A percentile compares a stretch with the other conserved stretches of the same genome.
Conservation (phyloP, 192 early-diverging fungal species). For the Coemansia sp. region DNA sequence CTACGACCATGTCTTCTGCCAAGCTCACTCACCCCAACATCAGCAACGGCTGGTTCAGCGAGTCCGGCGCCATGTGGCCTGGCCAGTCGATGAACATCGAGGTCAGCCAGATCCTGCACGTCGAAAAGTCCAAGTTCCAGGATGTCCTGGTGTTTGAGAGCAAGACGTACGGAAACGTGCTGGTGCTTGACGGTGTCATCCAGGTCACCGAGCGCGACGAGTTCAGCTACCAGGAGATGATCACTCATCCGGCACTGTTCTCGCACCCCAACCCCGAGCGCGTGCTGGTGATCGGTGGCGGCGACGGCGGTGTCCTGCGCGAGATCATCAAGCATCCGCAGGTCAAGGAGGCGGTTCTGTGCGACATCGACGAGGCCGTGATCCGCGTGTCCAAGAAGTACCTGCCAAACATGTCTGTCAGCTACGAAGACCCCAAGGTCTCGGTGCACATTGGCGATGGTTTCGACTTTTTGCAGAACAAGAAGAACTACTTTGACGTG, state of each 20-base stretch:
- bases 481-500: slow-evolving; percentile 87
- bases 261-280: slow-evolving; percentile 93
- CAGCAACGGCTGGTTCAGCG: slow-evolving; percentile 96
- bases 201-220: slow-evolving; percentile 99
- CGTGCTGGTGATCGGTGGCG: slow-evolving; percentile 98
- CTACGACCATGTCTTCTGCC: slow-evolving; percentile 22
- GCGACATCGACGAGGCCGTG: slow-evolving; percentile 98
- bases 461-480: slow-evolving; percentile 88
- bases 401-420: slow-evolving; percentile 89
- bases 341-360: slow-evolving; percentile 89
- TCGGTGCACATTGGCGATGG: slow-evolving; percentile 95
- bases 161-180: slow-evolving; percentile 91
- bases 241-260: slow-evolving; percentile 93
- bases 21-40: slow-evolving; percentile 86
- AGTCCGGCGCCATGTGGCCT: slow-evolving; percentile 93
- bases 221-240: slow-evolving; percentile 99
- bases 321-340: slow-evolving; percentile 96
- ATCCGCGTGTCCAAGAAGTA: slow-evolving; percentile 89
- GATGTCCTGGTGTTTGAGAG: slow-evolving; percentile 99
- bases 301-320: slow-evolving; percentile 98
- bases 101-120: slow-evolving; percentile 92
- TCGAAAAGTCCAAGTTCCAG: slow-evolving; percentile 93
- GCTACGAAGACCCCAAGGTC: slow-evolving; percentile 95
- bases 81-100: slow-evolving; percentile 97
- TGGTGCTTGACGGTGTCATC: slow-evolving; percentile 97